Base-by-base conservation (phyloP, 352 stramenopile species). In the Pythium pyrilobum region DNA sequence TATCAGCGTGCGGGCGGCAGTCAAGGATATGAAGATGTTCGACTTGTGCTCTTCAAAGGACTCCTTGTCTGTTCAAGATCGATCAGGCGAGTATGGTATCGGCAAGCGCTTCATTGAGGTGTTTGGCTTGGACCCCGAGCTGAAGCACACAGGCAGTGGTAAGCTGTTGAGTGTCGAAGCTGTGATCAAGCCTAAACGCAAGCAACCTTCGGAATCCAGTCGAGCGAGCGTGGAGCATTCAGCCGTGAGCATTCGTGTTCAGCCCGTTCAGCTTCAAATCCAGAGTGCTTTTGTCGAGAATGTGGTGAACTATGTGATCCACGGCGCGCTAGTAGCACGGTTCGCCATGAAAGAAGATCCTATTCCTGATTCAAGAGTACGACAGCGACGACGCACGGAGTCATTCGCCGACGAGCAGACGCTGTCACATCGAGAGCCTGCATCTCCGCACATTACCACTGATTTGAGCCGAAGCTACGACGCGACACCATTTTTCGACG, bases 11-110 rank as follows among this genome's bases (percentile, higher is more conserved):
- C 71, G 71, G 36, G 79, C 66, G 23, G 70, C 64, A 16, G 46
- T 94, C 21, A 67, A 73, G 2, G 79, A 92, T 51, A 43, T 91
- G 38, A 84, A 86, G 16, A 44, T 94, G 13, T 90, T 91, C 43
- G 81, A 91, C 25, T 41, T 94, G 37, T 67, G 64, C 1, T 76
- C 68, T 11, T 71, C 71, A 40, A 56, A 45, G 31, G 44, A 63
- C 41, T 40, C 34, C 2, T 31, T 52, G 33, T 16, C 12, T 18
- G 13, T 52, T 34, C 37, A 56, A n/a, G 24, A 38, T 21, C 23
- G 40, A 49, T 31, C 21, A 10, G 47, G 40, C 13, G 27, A 36
- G 1, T 46, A 56, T 44, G 46, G 18, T 31, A 37, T 24, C 48
- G 37, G 63, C 59, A 31, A 72, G 71, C 21, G 36, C 1, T 85